Conservation (phyloP, 2,329 filamentous ascomycete species). For the Pseudovirgaria hyperparasitica region DNA sequence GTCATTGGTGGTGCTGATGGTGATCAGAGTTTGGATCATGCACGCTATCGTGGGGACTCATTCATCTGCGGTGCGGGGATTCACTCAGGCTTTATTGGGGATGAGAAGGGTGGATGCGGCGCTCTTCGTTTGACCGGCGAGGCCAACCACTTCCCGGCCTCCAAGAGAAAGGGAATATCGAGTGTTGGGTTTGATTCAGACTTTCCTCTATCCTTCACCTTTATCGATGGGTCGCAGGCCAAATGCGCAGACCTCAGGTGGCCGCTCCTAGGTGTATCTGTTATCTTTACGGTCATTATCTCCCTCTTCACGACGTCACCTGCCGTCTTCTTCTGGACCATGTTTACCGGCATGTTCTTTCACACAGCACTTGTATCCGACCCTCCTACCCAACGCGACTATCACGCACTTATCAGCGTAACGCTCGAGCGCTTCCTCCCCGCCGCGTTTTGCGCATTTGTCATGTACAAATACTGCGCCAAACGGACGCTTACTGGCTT, state of each 20-base stretch:
- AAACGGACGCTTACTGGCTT: slow-evolving; percentile 58
- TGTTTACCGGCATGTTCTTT: slow-evolving; percentile 74
- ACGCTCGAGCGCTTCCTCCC: slow-evolving; percentile 74
- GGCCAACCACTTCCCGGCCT: slow-evolving; percentile 48
- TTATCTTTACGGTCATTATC: slow-evolving; percentile 64
- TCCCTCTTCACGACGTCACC: slow-evolving; percentile 74
- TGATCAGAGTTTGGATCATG: slow-evolving; percentile 26
- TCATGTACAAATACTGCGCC: slow-evolving; percentile 75
- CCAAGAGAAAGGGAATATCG: slow-evolving; percentile 58
- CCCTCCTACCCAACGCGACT: slow-evolving; percentile 55
- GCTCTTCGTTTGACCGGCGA: slow-evolving; percentile 64
- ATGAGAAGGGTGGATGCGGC: slow-evolving; percentile 65
- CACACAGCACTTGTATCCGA: slow-evolving; percentile 86
- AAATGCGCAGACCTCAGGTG: slow-evolving; percentile 69
- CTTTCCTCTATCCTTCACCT: slow-evolving; percentile 79
- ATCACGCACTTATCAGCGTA: slow-evolving; percentile 62
- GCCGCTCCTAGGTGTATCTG: slow-evolving; percentile 68
- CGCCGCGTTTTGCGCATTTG: slow-evolving; percentile 74
- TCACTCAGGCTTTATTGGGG: slow-evolving; percentile 65
- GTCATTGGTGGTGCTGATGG: slow-evolving; percentile 41
- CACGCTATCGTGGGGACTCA: slow-evolving; percentile 76
- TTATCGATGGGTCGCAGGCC: slow-evolving; percentile 53
- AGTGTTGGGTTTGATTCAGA: slow-evolving; percentile 74
- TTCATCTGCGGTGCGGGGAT: slow-evolving; percentile 79
- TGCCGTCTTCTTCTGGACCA: slow-evolving; percentile 69